Evolutionary conservation across 495 filamentous ascomycete genomes (phyloP), one percentile per base, ranked within the genome.

Genomic region (Podospora bellae-mahoneyi): DNA sequence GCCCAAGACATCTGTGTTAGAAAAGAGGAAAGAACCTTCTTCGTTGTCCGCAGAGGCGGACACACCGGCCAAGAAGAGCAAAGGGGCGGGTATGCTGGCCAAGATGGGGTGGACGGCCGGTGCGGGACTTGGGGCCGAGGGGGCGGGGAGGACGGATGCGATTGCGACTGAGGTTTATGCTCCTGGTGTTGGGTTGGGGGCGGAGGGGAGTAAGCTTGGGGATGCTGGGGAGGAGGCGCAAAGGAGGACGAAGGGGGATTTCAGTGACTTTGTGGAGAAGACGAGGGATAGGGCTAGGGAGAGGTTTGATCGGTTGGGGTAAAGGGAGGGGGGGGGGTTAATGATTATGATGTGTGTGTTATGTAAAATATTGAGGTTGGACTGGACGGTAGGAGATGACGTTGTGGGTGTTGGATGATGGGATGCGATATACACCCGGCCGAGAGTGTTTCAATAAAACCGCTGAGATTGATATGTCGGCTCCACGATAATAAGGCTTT

Each of bases 71-170:
- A 62, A 79, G 20, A 84, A 85, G 66, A 94, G 91, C n/a, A 97
- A 94, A 80, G 94, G 93, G 27, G 91, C 91, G 5, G 87, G 90
- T 0, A 80, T 97, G 39, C 84, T 97, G 6, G 88, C 90, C 62
- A 97, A 96, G 80, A 96, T 97, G 92, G 93, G 93, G 18, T 97
- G 91, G 91, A 88, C 84, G 15, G 86, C 86, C 2, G 93, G 93
- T 0, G 84, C 88, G 66, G 94, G 94, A 1, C 81, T 97, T 20
- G 94, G 94, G 57, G 91, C 90, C 2, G 86, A 90, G 70, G 91
- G 93, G 0, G 88, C 88, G 1, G 94, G 93, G 3, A 86, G 89
- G 62, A 92, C 88, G 0, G 89, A 89, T 19, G 90, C 91, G 0
- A 90, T 97, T 65, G 83, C 88, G 15, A 91, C 91, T 0, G 88